phyloP scores from a whole-genome alignment of 371 early-diverging fungal species.

The Mortierella sp. region DNA sequence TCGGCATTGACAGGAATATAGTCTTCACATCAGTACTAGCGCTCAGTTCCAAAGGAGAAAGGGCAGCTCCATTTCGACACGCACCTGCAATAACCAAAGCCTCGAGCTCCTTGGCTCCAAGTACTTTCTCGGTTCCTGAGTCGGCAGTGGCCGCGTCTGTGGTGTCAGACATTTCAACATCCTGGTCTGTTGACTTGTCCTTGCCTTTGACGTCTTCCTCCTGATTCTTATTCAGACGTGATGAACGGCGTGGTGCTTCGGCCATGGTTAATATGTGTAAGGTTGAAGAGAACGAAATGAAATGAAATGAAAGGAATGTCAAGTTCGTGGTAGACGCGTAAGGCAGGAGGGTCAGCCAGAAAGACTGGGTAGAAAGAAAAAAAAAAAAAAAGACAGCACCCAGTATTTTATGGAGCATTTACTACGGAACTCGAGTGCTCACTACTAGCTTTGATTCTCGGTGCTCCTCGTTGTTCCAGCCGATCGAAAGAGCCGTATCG shows the following conservation, averaged over 20 bases:
- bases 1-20: background rate
- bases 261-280: slow-evolving; percentile 30
- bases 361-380: no score
- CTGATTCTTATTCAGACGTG: slow-evolving; percentile 48
- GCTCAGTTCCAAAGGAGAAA: no score
- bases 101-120: slow-evolving; percentile 48
- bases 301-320: no score
- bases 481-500: slow-evolving; percentile 26
- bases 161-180: slow-evolving; percentile 47
- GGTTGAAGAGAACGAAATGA: no score
- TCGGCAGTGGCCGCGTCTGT: slow-evolving; percentile 13
- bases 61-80: no score
- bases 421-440: slow-evolving; percentile 34
- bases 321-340: no score
- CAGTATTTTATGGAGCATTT: no score
- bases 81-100: slow-evolving; percentile 47
- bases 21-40: background rate
- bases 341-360: no score
- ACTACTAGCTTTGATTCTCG: slow-evolving; percentile 21
- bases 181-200: slow-evolving; percentile 46
- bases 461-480: slow-evolving; percentile 37
- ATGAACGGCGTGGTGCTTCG: slow-evolving; percentile 53
- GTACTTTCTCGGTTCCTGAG: slow-evolving; percentile 24
- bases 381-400: no score
- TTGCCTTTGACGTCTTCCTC: slow-evolving; percentile 45